Percentiles rank a stretch among this genome's conserved stretches.
These are phyloP conservation scores for Clonostachys sp. DNA, from an alignment of 2,329 filamentous ascomycete genomes.

Conservation along the genomic window DNA sequence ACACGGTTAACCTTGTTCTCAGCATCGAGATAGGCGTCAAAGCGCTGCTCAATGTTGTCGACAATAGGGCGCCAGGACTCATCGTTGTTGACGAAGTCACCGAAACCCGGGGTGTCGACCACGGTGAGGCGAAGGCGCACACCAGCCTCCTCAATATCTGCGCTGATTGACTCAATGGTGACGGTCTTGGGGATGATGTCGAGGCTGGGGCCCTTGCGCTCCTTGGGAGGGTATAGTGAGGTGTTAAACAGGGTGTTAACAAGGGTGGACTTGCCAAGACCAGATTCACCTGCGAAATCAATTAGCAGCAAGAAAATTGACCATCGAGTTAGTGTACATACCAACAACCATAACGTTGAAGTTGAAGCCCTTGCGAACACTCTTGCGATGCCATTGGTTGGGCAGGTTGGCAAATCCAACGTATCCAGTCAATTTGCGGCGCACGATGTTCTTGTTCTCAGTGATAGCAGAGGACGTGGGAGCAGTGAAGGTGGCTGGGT, in stretches of 20 bases:
- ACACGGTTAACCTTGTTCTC: constrained; percentile 99
- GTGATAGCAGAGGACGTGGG: constrained; percentile 41
- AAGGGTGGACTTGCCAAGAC: constrained; percentile 96
- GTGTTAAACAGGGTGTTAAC: constrained; percentile 99
- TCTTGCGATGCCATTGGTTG: constrained; percentile 99
- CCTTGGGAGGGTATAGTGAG: constrained; percentile 95
- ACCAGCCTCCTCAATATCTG: constrained; percentile 97
- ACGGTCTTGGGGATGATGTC: constrained; percentile 99
- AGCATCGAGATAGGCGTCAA: constrained; percentile 95
- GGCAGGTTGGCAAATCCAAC: constrained; percentile 98
- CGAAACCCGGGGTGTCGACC: constrained; percentile 95
- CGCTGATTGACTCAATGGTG: constrained; percentile 89
- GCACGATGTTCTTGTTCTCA: constrained; percentile 91
- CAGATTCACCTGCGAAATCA: constrained; percentile 82
- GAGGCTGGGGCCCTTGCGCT: constrained; percentile 94
- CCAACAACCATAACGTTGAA: constrained; percentile 99
- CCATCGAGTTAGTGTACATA: constrained; percentile 44
- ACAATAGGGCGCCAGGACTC: constrained; percentile 99
- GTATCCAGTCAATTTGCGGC: constrained; percentile 96
- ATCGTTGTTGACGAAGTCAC: constrained; percentile 99
- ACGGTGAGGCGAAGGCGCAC: constrained; percentile 94
- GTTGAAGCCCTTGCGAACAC: constrained; percentile 99
- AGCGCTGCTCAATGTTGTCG: constrained; percentile 99
- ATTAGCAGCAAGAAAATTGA: constrained; percentile 1
- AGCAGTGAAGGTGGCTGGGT: constrained; percentile 21